Base-by-base conservation (phyloP, 164 flowering plant genomes). In the Nymphaea thermarum region DNA sequence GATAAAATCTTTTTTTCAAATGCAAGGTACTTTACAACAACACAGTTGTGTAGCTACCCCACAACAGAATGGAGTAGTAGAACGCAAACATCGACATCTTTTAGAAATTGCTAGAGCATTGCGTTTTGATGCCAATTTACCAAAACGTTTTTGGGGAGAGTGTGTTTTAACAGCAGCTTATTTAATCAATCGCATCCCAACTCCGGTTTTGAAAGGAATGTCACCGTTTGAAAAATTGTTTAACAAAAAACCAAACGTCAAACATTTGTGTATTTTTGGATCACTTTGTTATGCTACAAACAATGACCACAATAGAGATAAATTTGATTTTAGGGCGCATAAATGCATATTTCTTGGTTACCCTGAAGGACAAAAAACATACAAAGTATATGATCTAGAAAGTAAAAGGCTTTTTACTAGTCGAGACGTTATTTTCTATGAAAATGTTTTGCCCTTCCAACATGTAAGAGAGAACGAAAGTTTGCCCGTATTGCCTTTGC, bases 61-160 rank as follows among this genome's bases (percentile, higher is more conserved):
- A 3, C 60, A 53, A 67, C 11, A 45, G 42, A 67, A 67, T 55
- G 60, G 44, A 7, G 44, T 67, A 16, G 62, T 42, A 2, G 69
- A 67, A 51, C 61, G 43, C 42, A 45, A 67, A 55, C 69, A 67
- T 25, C 42, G 60, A 0, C 69, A 67, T 67, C 12, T 67, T 4
- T 42, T 53, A 1, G 62, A 67, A 51, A 43, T 67, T 5, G 63
- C 69, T 7, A 11, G 17, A 4, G 41, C 69, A 3, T 15, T 67
- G 3, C 25, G 60, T 67, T 16, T 63, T 53, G 18, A 63, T 63
- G 59, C 42, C 42, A 42, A 14, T 66, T 5, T 61, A 60, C 3
- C 68, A 45, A 60, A 25, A 12, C 5, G 47, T 66, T 44, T 66
- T 60, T 36, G 61, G n/a, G n/a, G 68, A 15, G 17, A 66, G 5